Percentiles rank a stretch among this genome's conserved stretches.
Evolutionary conservation across 176 grass and related monocot species (phyloP).

Genomic region (Oryza meridionalis): DNA sequence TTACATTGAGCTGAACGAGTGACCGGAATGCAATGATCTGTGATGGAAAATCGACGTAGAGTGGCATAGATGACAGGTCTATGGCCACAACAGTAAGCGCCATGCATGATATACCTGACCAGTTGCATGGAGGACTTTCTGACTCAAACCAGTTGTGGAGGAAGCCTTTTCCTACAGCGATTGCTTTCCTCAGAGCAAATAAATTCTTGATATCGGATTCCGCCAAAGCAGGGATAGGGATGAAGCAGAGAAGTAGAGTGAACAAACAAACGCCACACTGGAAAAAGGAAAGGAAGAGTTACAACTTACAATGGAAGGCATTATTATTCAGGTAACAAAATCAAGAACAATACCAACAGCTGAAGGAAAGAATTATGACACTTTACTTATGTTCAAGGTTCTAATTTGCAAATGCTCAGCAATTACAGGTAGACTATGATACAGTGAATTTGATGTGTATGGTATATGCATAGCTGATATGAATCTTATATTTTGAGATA

Average conservation of each 20-base stretch:
- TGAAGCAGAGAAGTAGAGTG: slow-evolving; percentile 38
- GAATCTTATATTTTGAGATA: not conserved
- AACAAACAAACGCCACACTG: slow-evolving; percentile 39
- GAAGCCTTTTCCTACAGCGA: slow-evolving; percentile 42
- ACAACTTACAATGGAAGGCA: not conserved
- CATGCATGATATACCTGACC: slow-evolving; percentile 68
- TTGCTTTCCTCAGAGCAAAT: slow-evolving; percentile 45
- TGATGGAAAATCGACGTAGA: slow-evolving; percentile 52
- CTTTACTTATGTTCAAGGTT: not conserved
- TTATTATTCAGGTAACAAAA: slow-evolving; percentile 6
- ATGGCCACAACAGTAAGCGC: slow-evolving; percentile 51
- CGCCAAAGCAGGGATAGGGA: slow-evolving; percentile 27
- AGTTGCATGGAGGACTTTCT: slow-evolving; percentile 64
- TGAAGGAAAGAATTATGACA: not conserved
- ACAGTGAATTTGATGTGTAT: not conserved
- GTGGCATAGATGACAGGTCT: slow-evolving; percentile 52
- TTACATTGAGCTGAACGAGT: slow-evolving; percentile 59
- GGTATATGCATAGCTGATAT: not conserved
- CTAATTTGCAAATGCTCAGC: not conserved
- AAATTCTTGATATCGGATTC: slow-evolving; percentile 57
- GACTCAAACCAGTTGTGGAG: slow-evolving; percentile 64
- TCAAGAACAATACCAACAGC: not conserved
- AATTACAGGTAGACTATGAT: not conserved
- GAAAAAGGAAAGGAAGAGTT: not conserved
- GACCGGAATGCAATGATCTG: slow-evolving; percentile 50